These are phyloP conservation scores for Paramecium sexaurelia DNA, from an alignment of 73 alveolate genomes.

Conservation along the genomic window DNA sequence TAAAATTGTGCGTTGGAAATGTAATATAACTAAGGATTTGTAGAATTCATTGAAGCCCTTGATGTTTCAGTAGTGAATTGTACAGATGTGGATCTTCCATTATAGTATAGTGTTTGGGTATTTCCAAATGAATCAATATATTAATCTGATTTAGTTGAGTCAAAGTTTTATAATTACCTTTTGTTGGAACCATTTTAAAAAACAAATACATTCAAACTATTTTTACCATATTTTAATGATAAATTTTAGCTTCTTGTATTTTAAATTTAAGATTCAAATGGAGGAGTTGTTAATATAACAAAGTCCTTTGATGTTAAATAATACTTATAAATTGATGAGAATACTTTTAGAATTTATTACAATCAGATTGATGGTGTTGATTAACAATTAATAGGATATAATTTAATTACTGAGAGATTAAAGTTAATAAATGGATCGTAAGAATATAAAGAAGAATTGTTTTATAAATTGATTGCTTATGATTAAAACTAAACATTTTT, in stretches of 20 bases:
- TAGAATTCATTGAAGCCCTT: not conserved
- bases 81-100: not conserved
- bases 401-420: not conserved
- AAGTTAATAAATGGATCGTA: not conserved
- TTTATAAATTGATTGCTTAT: not conserved
- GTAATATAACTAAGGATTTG: not conserved
- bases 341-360: not conserved
- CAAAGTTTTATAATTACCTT: not conserved
- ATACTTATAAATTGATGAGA: not conserved
- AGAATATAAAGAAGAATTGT: not conserved
- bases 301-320: not conserved
- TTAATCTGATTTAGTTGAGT: not conserved
- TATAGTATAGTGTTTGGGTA: not conserved
- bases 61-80: not conserved
- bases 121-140: constrained; percentile 24
- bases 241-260: not conserved
- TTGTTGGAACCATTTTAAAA: not conserved
- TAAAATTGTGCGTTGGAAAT: not conserved
- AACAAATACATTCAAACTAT: not conserved
- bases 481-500: not conserved
- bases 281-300: constrained; percentile 9
- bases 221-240: not conserved
- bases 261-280: not conserved
- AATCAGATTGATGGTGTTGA: not conserved
- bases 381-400: not conserved